Percentiles rank a stretch among this genome's conserved stretches.
Conservation (phyloP, 768 basidiomycete genomes). For the Amyloporia xantha region DNA sequence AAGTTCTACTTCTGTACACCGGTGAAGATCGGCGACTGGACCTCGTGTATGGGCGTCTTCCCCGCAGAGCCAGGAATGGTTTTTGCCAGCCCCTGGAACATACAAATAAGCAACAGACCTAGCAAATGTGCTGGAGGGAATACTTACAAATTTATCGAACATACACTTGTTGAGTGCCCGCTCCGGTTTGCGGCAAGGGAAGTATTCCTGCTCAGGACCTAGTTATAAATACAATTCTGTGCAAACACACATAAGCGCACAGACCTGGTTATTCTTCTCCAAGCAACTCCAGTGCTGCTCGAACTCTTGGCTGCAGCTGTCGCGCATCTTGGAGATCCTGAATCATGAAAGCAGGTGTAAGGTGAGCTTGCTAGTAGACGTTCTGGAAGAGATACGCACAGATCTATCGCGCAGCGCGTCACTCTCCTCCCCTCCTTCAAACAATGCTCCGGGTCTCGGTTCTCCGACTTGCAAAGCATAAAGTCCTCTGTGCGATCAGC, state of each 20-base stretch:
- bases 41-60: constrained; percentile 81
- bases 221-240: neutral
- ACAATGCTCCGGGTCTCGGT: constrained; percentile 85
- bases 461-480: constrained; percentile 97
- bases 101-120: neutral
- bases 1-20: constrained; percentile 76
- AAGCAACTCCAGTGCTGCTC: constrained; percentile 93
- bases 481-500: constrained; percentile 63
- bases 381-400: constrained; percentile 52
- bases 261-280: constrained; percentile 89
- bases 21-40: constrained; percentile 77
- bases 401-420: constrained; percentile 88
- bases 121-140: neutral
- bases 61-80: constrained; percentile 83
- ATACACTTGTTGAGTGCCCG: constrained; percentile 86
- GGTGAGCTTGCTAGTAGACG: neutral
- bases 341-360: no score
- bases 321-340: constrained; percentile 90
- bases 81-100: constrained; percentile 75
- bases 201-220: constrained; percentile 64
- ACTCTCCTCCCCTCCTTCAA: constrained; percentile 93
- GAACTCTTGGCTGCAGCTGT: constrained; percentile 83
- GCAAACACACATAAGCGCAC: constrained; percentile 21
- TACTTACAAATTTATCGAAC: constrained; percentile 89
- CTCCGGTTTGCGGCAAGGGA: constrained; percentile 84